These are phyloP conservation scores for Lasiosphaeria miniovina DNA, from an alignment of 495 filamentous ascomycete species.

Conservation along the genomic window DNA sequence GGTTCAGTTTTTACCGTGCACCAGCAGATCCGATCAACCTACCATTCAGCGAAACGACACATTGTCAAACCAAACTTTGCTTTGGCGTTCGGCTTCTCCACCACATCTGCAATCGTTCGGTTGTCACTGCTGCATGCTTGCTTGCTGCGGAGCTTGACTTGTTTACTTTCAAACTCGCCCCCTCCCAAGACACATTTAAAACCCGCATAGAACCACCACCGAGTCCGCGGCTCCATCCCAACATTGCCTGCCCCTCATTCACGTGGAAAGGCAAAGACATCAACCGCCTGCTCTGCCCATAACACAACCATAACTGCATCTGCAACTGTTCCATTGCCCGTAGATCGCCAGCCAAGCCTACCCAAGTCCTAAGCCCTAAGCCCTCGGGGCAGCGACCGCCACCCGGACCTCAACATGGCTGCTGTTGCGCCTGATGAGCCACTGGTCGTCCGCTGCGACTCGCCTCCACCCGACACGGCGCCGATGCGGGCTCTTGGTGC, in stretches of 20 bases:
- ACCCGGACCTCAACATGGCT: constrained; percentile 25
- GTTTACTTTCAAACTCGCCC: not conserved
- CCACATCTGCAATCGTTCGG: not conserved
- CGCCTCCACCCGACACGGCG: constrained; percentile 63
- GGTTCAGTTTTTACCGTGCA: not conserved
- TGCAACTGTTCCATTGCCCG: not conserved
- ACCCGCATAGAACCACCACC: not conserved
- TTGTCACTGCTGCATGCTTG: not conserved
- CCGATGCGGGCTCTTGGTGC: constrained; percentile 65
- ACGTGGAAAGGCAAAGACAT: not conserved
- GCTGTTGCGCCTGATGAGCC: constrained; percentile 32
- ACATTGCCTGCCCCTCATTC: not conserved
- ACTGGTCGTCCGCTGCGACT: constrained; percentile 42
- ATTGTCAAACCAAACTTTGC: not conserved
- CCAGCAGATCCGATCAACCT: not conserved
- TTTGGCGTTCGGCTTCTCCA: not conserved
- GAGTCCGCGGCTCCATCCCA: not conserved
- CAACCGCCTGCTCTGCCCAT: not conserved
- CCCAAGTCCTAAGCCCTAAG: too few species aligned
- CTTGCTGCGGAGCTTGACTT: not conserved
- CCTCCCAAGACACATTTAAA: not conserved
- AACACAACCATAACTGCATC: not conserved
- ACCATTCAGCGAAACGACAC: not conserved
- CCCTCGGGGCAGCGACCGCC: too few species aligned
- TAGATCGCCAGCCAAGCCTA: not conserved